Evolutionary conservation across 2,329 filamentous ascomycete species (phyloP).

Genomic region (Macroventuria anomochaeta): DNA sequence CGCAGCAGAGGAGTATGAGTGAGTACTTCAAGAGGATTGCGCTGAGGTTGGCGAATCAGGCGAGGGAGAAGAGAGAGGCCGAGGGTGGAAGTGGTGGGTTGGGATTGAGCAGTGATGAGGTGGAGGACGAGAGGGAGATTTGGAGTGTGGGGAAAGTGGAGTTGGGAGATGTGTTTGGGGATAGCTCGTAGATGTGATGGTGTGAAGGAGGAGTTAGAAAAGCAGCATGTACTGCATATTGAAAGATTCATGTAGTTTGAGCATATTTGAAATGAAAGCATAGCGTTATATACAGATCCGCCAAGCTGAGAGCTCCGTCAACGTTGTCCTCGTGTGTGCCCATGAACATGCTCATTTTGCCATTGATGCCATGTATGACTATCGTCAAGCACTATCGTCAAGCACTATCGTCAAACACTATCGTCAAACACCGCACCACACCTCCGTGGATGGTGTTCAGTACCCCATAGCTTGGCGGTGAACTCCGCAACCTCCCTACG

Average conservation of each 20-base stretch:
- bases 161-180: conserved; percentile 63
- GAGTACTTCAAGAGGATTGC: conserved; percentile 98
- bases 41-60: conserved; percentile 81
- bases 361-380: too few relatives aligned
- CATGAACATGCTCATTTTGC: too few relatives aligned
- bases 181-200: conserved; percentile 18
- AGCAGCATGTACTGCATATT: conserved; percentile 10
- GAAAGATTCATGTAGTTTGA: background rate
- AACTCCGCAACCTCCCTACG: conserved; percentile 32
- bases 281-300: conserved; percentile 2
- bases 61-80: conserved; percentile 85
- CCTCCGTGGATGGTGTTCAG: background rate
- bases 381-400: too few relatives aligned
- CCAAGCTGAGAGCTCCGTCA: too few relatives aligned
- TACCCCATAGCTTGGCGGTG: conserved; percentile 17
- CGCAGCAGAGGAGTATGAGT: conserved; percentile 85
- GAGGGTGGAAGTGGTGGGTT: conserved; percentile 88
- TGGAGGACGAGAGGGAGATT: conserved; percentile 92
- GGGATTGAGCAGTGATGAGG: conserved; percentile 86
- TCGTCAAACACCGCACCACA: background rate
- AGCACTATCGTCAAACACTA: too few relatives aligned
- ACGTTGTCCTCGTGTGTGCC: too few relatives aligned
- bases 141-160: conserved; percentile 95
- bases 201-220: background rate
- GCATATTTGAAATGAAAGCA: conserved; percentile 13